These are phyloP conservation scores for Cladosporium sp. DNA, from an alignment of 2,329 filamentous ascomycete species.

Conservation along the genomic window DNA sequence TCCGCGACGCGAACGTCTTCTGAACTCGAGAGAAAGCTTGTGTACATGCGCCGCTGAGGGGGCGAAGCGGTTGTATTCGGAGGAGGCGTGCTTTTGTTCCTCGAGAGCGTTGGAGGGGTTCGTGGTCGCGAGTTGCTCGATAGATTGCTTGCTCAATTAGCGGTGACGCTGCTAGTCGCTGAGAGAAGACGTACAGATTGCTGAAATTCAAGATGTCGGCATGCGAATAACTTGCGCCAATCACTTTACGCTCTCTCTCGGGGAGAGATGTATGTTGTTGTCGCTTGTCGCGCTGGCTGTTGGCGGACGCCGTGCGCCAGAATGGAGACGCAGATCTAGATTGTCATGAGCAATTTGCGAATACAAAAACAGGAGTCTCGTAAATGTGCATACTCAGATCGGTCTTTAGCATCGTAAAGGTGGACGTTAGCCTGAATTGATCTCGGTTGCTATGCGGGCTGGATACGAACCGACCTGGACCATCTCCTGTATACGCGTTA, in stretches of 20 bases:
- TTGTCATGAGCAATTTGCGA: neutral
- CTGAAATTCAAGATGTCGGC: conserved; percentile 89
- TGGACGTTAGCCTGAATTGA: conserved; percentile 34
- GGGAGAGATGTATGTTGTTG: conserved; percentile 37
- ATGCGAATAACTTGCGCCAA: conserved; percentile 94
- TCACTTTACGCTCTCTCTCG: conserved; percentile 63
- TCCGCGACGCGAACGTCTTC: conserved; percentile 77
- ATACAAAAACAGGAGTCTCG: neutral
- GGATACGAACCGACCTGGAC: conserved; percentile 89
- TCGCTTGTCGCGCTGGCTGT: conserved; percentile 27
- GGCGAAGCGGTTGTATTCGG: conserved; percentile 1
- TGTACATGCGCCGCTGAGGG: conserved; percentile 64
- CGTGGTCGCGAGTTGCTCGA: conserved; percentile 54
- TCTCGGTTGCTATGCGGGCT: conserved; percentile 20
- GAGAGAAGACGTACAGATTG: conserved; percentile 54
- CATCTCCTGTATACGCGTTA: conserved; percentile 69
- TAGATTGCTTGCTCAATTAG: conserved; percentile 10
- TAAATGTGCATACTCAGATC: conserved; percentile 27
- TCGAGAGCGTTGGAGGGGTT: conserved; percentile 62
- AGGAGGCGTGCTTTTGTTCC: conserved; percentile 46
- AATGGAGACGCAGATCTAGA: conserved; percentile 78
- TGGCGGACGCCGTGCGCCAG: conserved; percentile 60
- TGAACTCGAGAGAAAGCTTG: conserved; percentile 72
- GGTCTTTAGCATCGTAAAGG: conserved; percentile 29
- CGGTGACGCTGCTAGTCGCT: no score